Percentiles rank a stretch among this genome's conserved stretches.
These are phyloP conservation scores for Diaporthe humulicola DNA, from an alignment of 2,329 filamentous ascomycete genomes.

Conservation along the genomic window DNA sequence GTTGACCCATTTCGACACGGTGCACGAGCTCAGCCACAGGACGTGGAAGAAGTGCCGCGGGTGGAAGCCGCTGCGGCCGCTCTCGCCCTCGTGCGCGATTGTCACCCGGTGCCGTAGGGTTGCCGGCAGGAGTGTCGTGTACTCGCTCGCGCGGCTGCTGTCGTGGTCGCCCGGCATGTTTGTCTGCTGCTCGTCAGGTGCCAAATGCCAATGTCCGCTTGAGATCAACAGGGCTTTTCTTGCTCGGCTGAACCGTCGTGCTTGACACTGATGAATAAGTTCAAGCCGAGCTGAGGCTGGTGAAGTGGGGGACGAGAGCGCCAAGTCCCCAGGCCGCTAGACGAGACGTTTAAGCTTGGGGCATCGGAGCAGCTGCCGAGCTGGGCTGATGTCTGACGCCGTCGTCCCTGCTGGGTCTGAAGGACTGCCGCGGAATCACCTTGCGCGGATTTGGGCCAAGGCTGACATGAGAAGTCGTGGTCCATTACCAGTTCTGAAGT, in stretches of 20 bases:
- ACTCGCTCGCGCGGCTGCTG: conserved; percentile 11
- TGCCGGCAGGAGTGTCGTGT: conserved; percentile 11
- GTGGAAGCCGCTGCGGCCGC: conserved; percentile 74
- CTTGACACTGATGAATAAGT: not conserved
- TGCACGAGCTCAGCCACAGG: conserved; percentile 73
- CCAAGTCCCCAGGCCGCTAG: conserved; percentile 13
- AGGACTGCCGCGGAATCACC: not conserved
- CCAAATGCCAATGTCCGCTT: not conserved
- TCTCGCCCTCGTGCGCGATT: conserved; percentile 68
- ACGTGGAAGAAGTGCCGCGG: conserved; percentile 71
- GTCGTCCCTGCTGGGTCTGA: not conserved
- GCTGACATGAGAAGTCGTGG: not conserved
- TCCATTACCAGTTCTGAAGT: not conserved
- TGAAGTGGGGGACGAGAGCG: not conserved
- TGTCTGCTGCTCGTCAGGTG: conserved; percentile 1
- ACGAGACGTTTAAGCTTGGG: not conserved
- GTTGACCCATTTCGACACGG: conserved; percentile 75
- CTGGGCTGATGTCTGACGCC: not conserved
- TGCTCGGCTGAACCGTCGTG: not conserved
- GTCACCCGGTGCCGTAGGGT: conserved; percentile 4
- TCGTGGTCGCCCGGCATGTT: conserved; percentile 5
- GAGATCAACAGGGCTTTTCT: not conserved
- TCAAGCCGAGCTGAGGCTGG: not conserved
- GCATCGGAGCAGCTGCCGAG: conserved; percentile 2
- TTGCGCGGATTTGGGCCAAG: not conserved